phyloP scores from a whole-genome alignment of 139 green algal genomes.

The Chlamydomonas sp. region DNA sequence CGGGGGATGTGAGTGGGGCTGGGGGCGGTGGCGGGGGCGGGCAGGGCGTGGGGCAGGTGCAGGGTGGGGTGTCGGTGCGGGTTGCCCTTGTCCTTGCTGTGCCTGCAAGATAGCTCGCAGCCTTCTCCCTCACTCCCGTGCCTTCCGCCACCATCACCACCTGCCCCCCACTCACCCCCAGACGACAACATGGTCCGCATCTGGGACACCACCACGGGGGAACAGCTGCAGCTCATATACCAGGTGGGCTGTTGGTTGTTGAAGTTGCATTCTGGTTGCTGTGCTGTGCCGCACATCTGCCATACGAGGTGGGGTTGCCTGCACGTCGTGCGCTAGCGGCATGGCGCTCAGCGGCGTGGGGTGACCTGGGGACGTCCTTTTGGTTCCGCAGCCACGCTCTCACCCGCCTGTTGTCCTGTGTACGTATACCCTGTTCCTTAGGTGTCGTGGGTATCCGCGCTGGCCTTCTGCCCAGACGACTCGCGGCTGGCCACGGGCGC shows the following conservation, averaged over 20 bases:
- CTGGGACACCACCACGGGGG: constrained; percentile 19
- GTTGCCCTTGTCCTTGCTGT: background rate
- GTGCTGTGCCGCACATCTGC: too few species aligned
- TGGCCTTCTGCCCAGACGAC: constrained; percentile 25
- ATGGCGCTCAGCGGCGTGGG: too few species aligned
- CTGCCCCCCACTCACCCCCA: background rate
- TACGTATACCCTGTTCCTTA: background rate
- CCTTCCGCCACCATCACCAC: background rate
- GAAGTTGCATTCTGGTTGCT: background rate
- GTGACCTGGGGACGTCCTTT: too few species aligned
- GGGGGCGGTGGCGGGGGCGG: background rate
- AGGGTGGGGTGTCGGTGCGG: background rate
- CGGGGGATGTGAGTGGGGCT: constrained; percentile 20
- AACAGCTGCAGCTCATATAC: constrained; percentile 29
- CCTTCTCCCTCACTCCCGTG: background rate
- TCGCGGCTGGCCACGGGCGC: constrained; percentile 13
- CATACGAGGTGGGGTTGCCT: too few species aligned
- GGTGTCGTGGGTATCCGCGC: constrained; percentile 7
- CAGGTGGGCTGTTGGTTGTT: background rate
- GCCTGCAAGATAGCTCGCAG: background rate
- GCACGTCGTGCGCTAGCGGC: too few species aligned
- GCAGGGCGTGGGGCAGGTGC: background rate
- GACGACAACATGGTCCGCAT: constrained; percentile 40
- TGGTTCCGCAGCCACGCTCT: too few species aligned
- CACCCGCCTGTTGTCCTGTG: too few species aligned